Percentiles rank a stretch among this genome's conserved stretches.
phyloP scores from a whole-genome alignment of 2,329 filamentous ascomycete genomes.

The Clonostachys sp. region DNA sequence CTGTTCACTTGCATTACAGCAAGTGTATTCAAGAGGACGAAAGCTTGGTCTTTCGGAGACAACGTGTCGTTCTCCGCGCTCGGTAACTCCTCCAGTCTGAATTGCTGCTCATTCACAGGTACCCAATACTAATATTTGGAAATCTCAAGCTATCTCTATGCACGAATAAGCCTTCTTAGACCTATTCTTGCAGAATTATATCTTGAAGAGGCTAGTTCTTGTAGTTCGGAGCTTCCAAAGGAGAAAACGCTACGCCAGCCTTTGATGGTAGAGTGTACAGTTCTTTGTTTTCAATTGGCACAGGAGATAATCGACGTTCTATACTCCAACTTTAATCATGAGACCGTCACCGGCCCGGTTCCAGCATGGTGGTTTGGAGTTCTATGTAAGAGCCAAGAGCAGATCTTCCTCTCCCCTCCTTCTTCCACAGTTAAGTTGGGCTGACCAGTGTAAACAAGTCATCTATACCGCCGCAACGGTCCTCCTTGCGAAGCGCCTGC shows the following conservation, averaged over 20 bases:
- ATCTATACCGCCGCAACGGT: slow-evolving; percentile 2
- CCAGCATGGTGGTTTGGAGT: slow-evolving; percentile 3
- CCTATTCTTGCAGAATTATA: slow-evolving; percentile 1
- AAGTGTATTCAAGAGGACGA: neutral
- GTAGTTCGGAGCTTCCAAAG: neutral
- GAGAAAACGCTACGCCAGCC: neutral
- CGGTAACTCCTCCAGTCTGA: neutral
- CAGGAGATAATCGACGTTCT: slow-evolving; percentile 1
- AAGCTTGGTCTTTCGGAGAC: neutral
- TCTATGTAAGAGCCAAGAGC: slow-evolving; percentile 1
- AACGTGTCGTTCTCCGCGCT: slow-evolving; percentile 3
- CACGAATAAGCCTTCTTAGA: slow-evolving; percentile 1
- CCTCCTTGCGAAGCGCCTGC: slow-evolving; percentile 1
- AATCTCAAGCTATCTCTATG: neutral
- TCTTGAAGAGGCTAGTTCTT: neutral
- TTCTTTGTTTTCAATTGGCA: slow-evolving; percentile 1
- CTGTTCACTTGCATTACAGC: slow-evolving; percentile 1
- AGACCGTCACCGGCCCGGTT: slow-evolving; percentile 2
- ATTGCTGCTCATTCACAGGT: too few species aligned
- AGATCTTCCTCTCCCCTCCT: neutral
- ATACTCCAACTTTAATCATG: neutral
- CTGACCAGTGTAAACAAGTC: neutral
- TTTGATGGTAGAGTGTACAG: neutral
- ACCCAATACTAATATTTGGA: too few species aligned
- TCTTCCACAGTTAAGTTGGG: too few species aligned